Evolutionary conservation across 2,329 filamentous ascomycete genomes (phyloP).

Genomic region (Scedosporium apiospermum): DNA sequence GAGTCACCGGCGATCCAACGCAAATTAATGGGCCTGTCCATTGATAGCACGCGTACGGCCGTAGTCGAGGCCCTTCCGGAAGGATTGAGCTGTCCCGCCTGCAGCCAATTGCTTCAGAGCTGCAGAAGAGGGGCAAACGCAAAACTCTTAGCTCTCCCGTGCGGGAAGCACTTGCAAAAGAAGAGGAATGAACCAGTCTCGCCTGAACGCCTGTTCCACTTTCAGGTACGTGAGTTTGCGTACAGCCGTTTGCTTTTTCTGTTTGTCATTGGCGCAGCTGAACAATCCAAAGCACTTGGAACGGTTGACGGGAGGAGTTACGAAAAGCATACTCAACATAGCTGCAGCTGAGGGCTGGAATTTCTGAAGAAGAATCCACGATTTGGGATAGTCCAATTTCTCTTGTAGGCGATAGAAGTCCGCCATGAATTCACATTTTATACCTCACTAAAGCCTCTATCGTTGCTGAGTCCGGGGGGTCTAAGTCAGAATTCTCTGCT

Average conservation of each 20-base stretch:
- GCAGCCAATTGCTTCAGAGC: neutral
- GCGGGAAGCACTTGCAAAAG: neutral
- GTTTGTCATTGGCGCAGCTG: neutral
- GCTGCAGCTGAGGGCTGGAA: neutral
- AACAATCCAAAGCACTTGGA: neutral
- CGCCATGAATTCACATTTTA: too few relatives aligned
- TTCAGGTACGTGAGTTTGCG: neutral
- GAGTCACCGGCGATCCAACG: too few relatives aligned
- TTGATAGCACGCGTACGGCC: too few relatives aligned
- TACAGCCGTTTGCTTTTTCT: neutral
- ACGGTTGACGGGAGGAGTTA: neutral
- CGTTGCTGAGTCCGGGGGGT: too few relatives aligned
- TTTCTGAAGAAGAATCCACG: neutral
- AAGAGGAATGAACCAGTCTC: neutral
- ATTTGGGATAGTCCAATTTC: too few relatives aligned
- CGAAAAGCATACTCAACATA: neutral
- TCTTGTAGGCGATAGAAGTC: too few relatives aligned
- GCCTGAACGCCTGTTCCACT: neutral
- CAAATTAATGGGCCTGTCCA: too few relatives aligned
- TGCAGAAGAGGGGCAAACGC: neutral
- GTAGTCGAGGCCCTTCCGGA: too few relatives aligned
- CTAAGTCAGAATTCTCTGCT: too few relatives aligned
- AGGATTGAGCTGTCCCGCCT: neutral
- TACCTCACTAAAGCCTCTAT: too few relatives aligned
- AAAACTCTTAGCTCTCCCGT: neutral